Evolutionary conservation across 768 basidiomycete species (phyloP).

Genomic region (Suillus fuscotomentosus): DNA sequence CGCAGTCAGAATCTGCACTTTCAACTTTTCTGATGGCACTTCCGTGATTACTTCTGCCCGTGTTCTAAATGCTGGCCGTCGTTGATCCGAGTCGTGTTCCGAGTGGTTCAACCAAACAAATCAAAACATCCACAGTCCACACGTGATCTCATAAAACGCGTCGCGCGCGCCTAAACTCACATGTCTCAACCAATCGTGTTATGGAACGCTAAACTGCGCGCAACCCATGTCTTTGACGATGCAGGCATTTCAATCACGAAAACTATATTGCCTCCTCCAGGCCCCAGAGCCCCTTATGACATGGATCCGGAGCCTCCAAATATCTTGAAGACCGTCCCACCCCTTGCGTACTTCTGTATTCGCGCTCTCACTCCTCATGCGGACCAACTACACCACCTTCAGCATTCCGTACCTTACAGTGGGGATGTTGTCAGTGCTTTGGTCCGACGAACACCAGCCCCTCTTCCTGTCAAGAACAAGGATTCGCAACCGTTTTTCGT

Average conservation of each 20-base stretch:
- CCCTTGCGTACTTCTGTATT: slow-evolving; percentile 55
- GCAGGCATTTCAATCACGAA: slow-evolving; percentile 17
- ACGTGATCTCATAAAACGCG: slow-evolving; percentile 8
- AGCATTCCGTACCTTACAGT: slow-evolving; percentile 37
- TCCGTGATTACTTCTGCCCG: background rate
- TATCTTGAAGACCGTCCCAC: slow-evolving; percentile 35
- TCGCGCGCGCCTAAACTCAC: background rate
- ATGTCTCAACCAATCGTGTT: slow-evolving; percentile 12
- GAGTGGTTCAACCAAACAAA: background rate
- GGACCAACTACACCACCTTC: slow-evolving; percentile 42
- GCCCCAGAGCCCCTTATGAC: slow-evolving; percentile 1
- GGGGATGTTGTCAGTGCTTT: slow-evolving; percentile 41
- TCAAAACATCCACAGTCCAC: background rate
- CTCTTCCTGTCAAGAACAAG: background rate
- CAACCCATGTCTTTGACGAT: slow-evolving; percentile 15
- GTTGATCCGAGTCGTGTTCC: too few relatives aligned
- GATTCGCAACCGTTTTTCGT: slow-evolving; percentile 12
- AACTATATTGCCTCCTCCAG: slow-evolving; percentile 11
- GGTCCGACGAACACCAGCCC: slow-evolving; percentile 29
- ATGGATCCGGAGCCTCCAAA: background rate
- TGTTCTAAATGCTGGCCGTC: too few relatives aligned
- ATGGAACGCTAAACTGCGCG: slow-evolving; percentile 9
- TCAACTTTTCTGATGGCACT: background rate
- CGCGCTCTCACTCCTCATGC: slow-evolving; percentile 40
- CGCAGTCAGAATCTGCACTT: too few relatives aligned